Conservation (phyloP, 2,329 filamentous ascomycete genomes). For the Fusarium keratoplasticum region DNA sequence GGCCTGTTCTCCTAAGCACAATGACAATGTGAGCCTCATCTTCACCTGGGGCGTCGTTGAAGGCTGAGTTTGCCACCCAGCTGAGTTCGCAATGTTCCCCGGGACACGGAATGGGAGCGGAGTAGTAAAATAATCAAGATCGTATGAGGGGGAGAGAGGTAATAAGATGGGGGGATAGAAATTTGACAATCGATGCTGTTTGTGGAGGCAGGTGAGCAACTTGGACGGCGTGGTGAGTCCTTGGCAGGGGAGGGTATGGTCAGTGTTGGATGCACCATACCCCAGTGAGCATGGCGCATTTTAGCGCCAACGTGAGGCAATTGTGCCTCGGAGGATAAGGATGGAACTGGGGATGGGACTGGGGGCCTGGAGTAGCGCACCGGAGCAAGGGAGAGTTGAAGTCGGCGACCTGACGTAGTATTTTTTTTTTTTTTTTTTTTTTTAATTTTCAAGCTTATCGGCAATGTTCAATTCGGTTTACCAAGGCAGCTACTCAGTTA, state of each 20-base stretch:
- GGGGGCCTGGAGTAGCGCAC: not conserved
- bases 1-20: not conserved
- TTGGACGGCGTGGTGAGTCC: not conserved
- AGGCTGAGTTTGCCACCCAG: not conserved
- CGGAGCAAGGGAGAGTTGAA: not conserved
- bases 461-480: no score
- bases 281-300: not conserved
- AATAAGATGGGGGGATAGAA: not conserved
- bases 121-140: not conserved
- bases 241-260: not conserved
- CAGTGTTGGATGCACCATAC: not conserved
- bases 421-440: not conserved
- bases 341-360: not conserved
- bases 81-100: not conserved
- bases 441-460: not conserved
- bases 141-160: not conserved
- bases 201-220: not conserved
- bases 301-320: not conserved
- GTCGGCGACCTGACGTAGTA: not conserved
- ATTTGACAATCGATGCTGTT: not conserved
- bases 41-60: not conserved
- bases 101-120: not conserved
- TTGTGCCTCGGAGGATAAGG: not conserved
- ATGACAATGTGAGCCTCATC: not conserved
- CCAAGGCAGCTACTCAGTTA: not conserved